Conservation (phyloP, 441 rosid species). For the Pelargonium hybrid region DNA sequence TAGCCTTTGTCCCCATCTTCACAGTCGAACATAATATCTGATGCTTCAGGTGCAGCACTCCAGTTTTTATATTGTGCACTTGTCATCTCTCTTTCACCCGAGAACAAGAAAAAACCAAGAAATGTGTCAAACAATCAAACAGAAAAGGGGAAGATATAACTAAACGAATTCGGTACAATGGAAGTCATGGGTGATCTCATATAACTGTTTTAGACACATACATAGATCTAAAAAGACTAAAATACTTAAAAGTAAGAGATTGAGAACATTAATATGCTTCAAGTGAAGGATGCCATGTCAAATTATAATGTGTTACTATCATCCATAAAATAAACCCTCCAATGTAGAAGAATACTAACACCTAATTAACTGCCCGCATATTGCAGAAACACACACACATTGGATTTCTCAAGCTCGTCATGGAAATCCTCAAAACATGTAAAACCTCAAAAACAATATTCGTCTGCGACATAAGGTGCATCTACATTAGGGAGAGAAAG, state of each 20-base stretch:
- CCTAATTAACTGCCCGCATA: not conserved
- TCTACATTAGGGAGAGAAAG: too few species aligned
- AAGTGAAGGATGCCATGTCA: not conserved
- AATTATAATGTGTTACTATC: not conserved
- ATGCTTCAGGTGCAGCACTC: conserved; percentile 8
- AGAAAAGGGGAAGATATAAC: not conserved
- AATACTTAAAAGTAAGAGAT: not conserved
- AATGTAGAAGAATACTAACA: not conserved
- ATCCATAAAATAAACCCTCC: not conserved
- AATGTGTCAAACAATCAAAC: not conserved
- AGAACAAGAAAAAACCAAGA: not conserved
- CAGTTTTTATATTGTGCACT: not conserved
- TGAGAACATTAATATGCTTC: not conserved
- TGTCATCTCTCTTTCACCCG: conserved; percentile 12
- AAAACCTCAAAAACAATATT: not conserved
- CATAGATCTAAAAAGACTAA: not conserved
- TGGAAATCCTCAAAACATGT: not conserved
- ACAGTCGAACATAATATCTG: conserved; percentile 11
- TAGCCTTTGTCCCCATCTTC: conserved; percentile 10
- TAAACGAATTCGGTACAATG: not conserved
- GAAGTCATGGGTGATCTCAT: not conserved
- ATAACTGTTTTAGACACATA: not conserved
- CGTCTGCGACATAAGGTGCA: too few species aligned
- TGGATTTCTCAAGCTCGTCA: not conserved
- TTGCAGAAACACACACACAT: not conserved